Conservation (phyloP, 106 monocot genomes). For the Dendrobium huoshanense region DNA sequence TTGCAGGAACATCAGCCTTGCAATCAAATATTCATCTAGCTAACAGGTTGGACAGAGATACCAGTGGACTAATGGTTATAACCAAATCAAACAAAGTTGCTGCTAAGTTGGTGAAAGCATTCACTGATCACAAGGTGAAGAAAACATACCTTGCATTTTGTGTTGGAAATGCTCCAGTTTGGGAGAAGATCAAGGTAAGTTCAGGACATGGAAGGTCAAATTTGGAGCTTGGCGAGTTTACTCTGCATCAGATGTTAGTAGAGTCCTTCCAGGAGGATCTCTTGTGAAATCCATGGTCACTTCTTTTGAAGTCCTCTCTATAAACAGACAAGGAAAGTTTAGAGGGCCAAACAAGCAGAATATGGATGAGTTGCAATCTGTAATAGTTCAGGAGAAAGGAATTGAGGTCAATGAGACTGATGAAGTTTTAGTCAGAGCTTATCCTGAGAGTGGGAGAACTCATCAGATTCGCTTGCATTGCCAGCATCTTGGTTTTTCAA, state of each 20-base stretch:
- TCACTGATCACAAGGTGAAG: conserved; percentile 66
- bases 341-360: conserved; percentile 17
- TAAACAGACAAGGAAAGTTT: conserved; percentile 29
- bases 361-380: conserved; percentile 15
- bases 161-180: conserved; percentile 29
- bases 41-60: conserved; percentile 86
- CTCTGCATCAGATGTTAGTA: conserved; percentile 41
- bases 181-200: conserved; percentile 40
- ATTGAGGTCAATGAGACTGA: conserved; percentile 11
- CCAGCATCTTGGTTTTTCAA: conserved; percentile 75
- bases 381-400: conserved; percentile 25
- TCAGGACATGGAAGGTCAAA: conserved; percentile 84
- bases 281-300: conserved; percentile 66
- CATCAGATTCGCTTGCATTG: conserved; percentile 94
- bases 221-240: conserved; percentile 91
- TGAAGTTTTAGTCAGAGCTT: conserved; percentile 61
- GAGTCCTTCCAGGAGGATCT: conserved; percentile 70
- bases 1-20: conserved; percentile 7
- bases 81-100: conserved; percentile 70
- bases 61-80: conserved; percentile 90
- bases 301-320: conserved; percentile 40
- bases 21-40: conserved; percentile 70
- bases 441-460: conserved; percentile 77
- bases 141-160: conserved; percentile 82
- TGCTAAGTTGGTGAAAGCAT: conserved; percentile 62